A percentile compares a stretch with the other conserved stretches of the same genome.
phyloP scores from a whole-genome alignment of 2,329 filamentous ascomycete genomes.

The Phyllosticta citriasiana region DNA sequence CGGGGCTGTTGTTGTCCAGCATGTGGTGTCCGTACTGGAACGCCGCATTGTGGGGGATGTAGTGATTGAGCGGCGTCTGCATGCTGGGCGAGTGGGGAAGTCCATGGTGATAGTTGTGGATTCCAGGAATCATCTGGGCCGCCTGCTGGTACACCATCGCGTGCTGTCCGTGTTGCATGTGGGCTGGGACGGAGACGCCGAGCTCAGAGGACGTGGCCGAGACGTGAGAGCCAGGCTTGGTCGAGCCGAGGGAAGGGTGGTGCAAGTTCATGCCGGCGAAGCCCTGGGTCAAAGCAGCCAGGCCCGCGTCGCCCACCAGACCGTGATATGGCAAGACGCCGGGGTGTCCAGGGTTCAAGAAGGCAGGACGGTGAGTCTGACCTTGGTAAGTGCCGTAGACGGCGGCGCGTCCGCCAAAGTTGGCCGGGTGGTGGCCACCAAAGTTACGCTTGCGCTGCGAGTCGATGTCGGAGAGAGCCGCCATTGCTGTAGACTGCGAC shows the following conservation, averaged over 20 bases:
- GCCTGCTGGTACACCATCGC: constrained; percentile 28
- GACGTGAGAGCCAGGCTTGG: constrained; percentile 25
- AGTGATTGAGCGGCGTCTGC: constrained; percentile 36
- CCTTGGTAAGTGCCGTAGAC: constrained; percentile 7
- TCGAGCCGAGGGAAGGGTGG: constrained; percentile 16
- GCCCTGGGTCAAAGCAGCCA: constrained; percentile 10
- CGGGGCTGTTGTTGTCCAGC: constrained; percentile 35
- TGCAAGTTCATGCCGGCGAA: constrained; percentile 10
- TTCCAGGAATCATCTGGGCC: constrained; percentile 22
- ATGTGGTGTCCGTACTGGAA: constrained; percentile 36
- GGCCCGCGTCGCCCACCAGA: constrained; percentile 7
- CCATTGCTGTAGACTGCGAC: constrained; percentile 2
- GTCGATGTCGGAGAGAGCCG: constrained; percentile 7
- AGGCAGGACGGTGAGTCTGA: constrained; percentile 6
- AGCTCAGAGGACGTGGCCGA: constrained; percentile 26
- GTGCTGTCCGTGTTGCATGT: constrained; percentile 23
- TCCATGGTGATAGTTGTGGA: constrained; percentile 21
- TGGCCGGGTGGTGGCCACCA: constrained; percentile 4
- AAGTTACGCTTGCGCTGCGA: constrained; percentile 11
- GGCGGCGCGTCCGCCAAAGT: constrained; percentile 6
- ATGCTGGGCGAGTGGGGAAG: constrained; percentile 30
- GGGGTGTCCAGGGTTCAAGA: constrained; percentile 7
- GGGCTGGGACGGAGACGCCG: constrained; percentile 18
- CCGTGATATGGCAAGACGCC: constrained; percentile 8
- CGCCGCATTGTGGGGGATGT: constrained; percentile 31